Percentiles rank a stretch among this genome's conserved stretches.
Conservation (phyloP, 805 yeast species). For the Lipomyces kockii region DNA sequence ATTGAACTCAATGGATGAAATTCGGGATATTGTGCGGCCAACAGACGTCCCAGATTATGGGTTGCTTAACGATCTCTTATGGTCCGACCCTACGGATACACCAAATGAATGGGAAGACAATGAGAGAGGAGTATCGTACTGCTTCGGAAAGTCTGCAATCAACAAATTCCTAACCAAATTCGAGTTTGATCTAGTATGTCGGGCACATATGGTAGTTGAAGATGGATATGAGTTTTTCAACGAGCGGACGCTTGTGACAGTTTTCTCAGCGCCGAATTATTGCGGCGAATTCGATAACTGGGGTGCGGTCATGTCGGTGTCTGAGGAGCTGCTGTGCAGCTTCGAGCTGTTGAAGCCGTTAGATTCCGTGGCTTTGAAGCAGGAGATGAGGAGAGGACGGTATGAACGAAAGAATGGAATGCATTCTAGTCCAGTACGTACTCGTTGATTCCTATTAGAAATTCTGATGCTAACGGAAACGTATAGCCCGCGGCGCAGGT, state of each 20-base stretch:
- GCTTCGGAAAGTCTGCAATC: conserved; percentile 78
- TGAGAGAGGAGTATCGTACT: conserved; percentile 82
- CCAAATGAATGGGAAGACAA: conserved; percentile 86
- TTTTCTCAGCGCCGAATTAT: conserved; percentile 75
- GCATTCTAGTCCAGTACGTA: conserved; percentile 37
- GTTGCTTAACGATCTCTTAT: conserved; percentile 71
- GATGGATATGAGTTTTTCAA: conserved; percentile 80
- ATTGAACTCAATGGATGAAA: conserved; percentile 72
- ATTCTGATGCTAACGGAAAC: background rate
- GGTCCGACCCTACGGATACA: conserved; percentile 88
- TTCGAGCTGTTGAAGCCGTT: conserved; percentile 93
- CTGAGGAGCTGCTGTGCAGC: conserved; percentile 88
- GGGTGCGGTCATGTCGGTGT: conserved; percentile 98
- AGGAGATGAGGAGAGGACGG: conserved; percentile 72
- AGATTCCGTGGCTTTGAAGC: conserved; percentile 90
- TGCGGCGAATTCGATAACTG: conserved; percentile 89
- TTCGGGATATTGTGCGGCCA: conserved; percentile 74
- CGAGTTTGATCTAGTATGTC: conserved; percentile 77
- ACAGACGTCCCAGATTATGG: conserved; percentile 89
- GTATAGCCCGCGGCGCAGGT: conserved; percentile 38
- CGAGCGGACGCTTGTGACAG: conserved; percentile 71
- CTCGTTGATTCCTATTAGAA: conserved; percentile 43
- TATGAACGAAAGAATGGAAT: conserved; percentile 72
- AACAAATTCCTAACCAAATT: conserved; percentile 75
- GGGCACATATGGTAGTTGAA: conserved; percentile 89